phyloP scores from a whole-genome alignment of 2,329 filamentous ascomycete species.

The Coleophoma eucalyptorum region DNA sequence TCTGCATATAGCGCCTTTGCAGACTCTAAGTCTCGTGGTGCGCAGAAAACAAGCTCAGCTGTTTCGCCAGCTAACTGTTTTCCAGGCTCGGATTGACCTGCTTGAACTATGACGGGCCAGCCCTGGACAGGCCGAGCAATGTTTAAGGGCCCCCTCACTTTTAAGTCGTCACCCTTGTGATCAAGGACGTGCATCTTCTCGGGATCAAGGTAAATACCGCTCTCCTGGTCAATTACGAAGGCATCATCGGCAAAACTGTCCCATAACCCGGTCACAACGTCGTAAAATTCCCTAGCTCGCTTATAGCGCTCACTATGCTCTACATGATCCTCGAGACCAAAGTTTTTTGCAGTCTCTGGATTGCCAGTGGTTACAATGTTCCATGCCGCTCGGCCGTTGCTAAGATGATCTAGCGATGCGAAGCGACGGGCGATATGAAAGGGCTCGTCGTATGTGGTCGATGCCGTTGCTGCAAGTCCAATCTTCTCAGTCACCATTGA shows the following conservation, averaged over 20 bases:
- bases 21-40: constrained; percentile 31
- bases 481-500: constrained; percentile 61
- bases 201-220: constrained; percentile 54
- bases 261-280: constrained; percentile 63
- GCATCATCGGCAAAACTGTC: constrained; percentile 67
- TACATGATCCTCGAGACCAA: constrained; percentile 29
- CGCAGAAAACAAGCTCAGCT: constrained; percentile 61
- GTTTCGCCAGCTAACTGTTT: constrained; percentile 65
- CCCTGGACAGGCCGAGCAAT: constrained; percentile 62
- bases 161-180: constrained; percentile 59
- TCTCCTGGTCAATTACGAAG: constrained; percentile 54
- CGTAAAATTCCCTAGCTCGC: constrained; percentile 58
- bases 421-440: constrained; percentile 61
- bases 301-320: constrained; percentile 63
- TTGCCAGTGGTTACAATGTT: constrained; percentile 57
- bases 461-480: constrained; percentile 61
- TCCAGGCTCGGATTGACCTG: constrained; percentile 62
- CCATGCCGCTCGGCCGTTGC: constrained; percentile 58
- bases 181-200: constrained; percentile 58
- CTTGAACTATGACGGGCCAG: constrained; percentile 65
- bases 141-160: constrained; percentile 59
- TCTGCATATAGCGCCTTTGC: constrained; percentile 46
- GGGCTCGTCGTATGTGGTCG: constrained; percentile 64
- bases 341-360: constrained; percentile 48
- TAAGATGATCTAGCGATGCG: constrained; percentile 62